Evolutionary conservation across 768 basidiomycete species (phyloP).

Genomic region (Podaxis sp.): DNA sequence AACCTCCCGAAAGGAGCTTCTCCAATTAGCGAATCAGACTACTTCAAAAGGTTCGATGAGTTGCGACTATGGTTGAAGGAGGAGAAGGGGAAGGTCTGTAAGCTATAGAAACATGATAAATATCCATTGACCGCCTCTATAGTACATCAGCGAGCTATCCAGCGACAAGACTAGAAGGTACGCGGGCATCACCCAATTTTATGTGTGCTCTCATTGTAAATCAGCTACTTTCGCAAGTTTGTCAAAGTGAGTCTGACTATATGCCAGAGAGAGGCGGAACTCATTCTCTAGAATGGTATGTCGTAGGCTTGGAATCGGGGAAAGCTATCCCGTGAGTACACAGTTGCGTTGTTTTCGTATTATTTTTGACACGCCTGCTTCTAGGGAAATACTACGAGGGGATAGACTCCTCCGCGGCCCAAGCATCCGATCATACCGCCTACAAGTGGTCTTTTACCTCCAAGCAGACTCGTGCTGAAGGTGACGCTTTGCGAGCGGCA

Average conservation of each 20-base stretch:
- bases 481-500: constrained; percentile 53
- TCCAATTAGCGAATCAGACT: constrained; percentile 81
- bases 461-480: constrained; percentile 59
- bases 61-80: constrained; percentile 88
- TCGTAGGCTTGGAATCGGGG: constrained; percentile 80
- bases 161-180: constrained; percentile 80
- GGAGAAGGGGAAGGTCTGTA: constrained; percentile 42
- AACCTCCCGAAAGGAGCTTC: constrained; percentile 55
- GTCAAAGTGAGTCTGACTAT: constrained; percentile 56
- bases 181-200: constrained; percentile 24
- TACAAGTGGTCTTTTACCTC: constrained; percentile 90
- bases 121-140: background rate
- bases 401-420: constrained; percentile 50
- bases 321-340: constrained; percentile 57
- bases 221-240: constrained; percentile 91
- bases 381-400: constrained; percentile 46
- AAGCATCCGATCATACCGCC: constrained; percentile 70
- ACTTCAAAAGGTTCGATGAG: constrained; percentile 86
- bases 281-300: constrained; percentile 5
- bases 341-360: background rate
- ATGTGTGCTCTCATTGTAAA: constrained; percentile 30
- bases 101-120: background rate
- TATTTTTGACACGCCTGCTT: background rate
- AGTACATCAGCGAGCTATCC: constrained; percentile 88
- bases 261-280: constrained; percentile 1